Evolutionary conservation across 202 grass and related monocot genomes (phyloP).

Genomic region (Saccharum hybrid): DNA sequence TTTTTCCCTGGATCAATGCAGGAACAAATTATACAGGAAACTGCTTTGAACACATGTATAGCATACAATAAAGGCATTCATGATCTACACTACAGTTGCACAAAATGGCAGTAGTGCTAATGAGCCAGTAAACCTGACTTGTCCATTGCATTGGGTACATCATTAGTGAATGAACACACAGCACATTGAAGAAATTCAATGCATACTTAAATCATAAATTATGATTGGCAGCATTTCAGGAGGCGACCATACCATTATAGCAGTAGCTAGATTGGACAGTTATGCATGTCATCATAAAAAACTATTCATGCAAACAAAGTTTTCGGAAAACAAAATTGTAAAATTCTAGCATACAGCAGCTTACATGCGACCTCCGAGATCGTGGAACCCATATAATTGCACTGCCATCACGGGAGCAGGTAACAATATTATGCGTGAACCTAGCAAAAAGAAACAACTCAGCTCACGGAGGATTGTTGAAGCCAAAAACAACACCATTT

Average conservation of each 20-base stretch:
- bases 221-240: conserved; percentile 5
- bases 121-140: conserved; percentile 29
- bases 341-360: conserved; percentile 23
- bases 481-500: conserved; percentile 33
- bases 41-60: conserved; percentile 25
- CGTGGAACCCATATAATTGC: conserved; percentile 99
- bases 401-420: conserved; percentile 97
- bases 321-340: not conserved
- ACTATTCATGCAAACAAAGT: conserved; percentile 10
- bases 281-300: conserved; percentile 11
- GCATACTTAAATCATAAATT: conserved; percentile 23
- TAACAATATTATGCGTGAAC: conserved; percentile 99
- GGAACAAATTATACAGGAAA: conserved; percentile 21
- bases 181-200: conserved; percentile 18
- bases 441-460: conserved; percentile 52
- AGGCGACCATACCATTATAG: conserved; percentile 6
- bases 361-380: conserved; percentile 95
- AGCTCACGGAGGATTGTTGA: conserved; percentile 26
- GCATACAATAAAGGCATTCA: conserved; percentile 31
- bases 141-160: conserved; percentile 11
- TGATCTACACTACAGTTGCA: conserved; percentile 28
- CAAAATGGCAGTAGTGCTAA: not conserved
- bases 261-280: not conserved
- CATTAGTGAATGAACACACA: conserved; percentile 5
- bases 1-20: conserved; percentile 75